Evolutionary conservation across 2,329 filamentous ascomycete species (phyloP).

Genomic region (Aspergillus sp.): DNA sequence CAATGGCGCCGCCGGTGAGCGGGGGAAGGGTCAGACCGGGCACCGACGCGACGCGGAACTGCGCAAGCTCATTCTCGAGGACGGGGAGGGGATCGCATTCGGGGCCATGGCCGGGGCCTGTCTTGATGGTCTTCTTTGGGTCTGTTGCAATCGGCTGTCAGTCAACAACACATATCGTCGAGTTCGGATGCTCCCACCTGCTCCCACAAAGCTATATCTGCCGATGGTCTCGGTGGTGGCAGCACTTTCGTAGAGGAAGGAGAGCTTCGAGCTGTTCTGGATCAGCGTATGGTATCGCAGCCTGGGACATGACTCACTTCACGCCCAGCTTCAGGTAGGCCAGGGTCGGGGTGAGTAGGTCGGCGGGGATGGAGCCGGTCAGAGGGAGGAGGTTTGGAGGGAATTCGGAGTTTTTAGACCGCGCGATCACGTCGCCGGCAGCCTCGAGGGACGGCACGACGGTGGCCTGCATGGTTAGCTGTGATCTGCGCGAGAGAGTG

Average conservation of each 20-base stretch:
- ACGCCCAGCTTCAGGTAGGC: slow-evolving; percentile 87
- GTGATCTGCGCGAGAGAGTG: slow-evolving; percentile 1
- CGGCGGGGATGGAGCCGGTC: slow-evolving; percentile 76
- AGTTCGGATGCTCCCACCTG: slow-evolving; percentile 40
- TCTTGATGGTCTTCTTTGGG: slow-evolving; percentile 69
- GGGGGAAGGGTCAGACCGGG: slow-evolving; percentile 76
- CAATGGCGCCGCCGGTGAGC: slow-evolving; percentile 83
- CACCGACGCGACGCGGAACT: slow-evolving; percentile 71
- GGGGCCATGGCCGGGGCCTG: slow-evolving; percentile 77
- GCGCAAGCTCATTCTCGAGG: slow-evolving; percentile 69
- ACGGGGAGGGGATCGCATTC: slow-evolving; percentile 74
- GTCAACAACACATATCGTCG: slow-evolving; percentile 4
- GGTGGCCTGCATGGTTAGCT: slow-evolving; percentile 30
- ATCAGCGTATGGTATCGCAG: slow-evolving; percentile 1
- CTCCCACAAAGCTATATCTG: slow-evolving; percentile 90
- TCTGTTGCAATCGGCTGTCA: slow-evolving; percentile 29
- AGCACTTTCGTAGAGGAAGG: slow-evolving; percentile 92
- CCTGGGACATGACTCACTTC: slow-evolving; percentile 44
- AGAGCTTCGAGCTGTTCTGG: slow-evolving; percentile 55
- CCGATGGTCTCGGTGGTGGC: slow-evolving; percentile 85
- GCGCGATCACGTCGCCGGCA: slow-evolving; percentile 47
- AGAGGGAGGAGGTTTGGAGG: slow-evolving; percentile 72
- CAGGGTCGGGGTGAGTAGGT: slow-evolving; percentile 86
- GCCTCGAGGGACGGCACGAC: slow-evolving; percentile 55
- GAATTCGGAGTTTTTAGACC: slow-evolving; percentile 42